Evolutionary conservation across 306 rosid genomes (phyloP), one percentile per base, ranked within the genome.

Genomic region (Ormosia emarginata): DNA sequence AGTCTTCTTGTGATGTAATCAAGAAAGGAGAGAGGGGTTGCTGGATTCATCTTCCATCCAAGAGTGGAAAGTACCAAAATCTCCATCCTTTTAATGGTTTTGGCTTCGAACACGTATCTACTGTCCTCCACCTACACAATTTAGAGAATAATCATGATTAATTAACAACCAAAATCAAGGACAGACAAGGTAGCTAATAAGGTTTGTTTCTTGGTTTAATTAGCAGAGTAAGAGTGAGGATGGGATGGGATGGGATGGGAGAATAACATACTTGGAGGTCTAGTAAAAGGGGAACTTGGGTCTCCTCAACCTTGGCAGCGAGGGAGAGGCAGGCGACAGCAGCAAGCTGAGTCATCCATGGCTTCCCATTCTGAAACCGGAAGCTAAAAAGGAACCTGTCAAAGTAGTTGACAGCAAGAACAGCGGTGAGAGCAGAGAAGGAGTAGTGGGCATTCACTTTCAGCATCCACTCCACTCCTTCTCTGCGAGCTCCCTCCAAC

Each of bases 241-340:
- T n/a, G n/a, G n/a, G n/a, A n/a, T n/a, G n/a, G n/a, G n/a, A n/a
- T n/a, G n/a, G n/a, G n/a, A n/a, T n/a, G n/a, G n/a, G n/a, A n/a
- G n/a, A n/a, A n/a, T n/a, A n/a, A 86, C 91, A 44, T 82, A 95
- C 98, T 75, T 94, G 99, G 6, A 96, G 80, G 79, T 96, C 97
- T 11, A 88, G 86, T 10, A 91, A 76, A 30, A 91, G 90, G 3
- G 99, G 98, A 14, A 96, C 97, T 5, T 91, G 93, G 67, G 94
- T 92, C 86, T 96, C 98, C 59, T 96, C 92, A 4, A 96, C 87
- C 67, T 96, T 96, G 12, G 98, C 99, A 10, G 99, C 99, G 2
- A 96, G 85, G 50, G 99, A 92, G 50, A 96, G 78, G 73, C 92
- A 96, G 34, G 98, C 87, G 5, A 96, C 93, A 13, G 99, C 91